These are phyloP conservation scores for Atkinsonella hypoxylon DNA, from an alignment of 2,329 filamentous ascomycete genomes.

Conservation along the genomic window DNA sequence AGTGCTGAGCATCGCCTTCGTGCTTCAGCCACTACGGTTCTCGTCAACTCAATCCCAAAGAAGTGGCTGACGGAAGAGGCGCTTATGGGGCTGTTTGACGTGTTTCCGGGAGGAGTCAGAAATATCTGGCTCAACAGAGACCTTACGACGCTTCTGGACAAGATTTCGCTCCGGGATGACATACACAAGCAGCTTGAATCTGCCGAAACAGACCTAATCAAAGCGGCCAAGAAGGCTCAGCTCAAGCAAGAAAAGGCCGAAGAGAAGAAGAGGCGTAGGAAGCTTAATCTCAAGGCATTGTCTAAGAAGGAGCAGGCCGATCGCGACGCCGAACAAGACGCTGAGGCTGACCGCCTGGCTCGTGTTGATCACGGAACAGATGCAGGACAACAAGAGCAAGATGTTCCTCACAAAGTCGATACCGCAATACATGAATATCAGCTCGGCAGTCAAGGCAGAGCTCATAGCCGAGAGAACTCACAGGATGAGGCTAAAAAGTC, in stretches of 20 bases:
- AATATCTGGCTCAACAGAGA: conserved; percentile 97
- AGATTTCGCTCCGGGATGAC: conserved; percentile 62
- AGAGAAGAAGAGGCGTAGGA: conserved; percentile 51
- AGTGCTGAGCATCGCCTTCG: conserved; percentile 87
- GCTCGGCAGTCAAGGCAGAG: conserved; percentile 6
- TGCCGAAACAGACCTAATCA: conserved; percentile 78
- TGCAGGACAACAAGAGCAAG: conserved; percentile 39
- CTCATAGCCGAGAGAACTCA: background rate
- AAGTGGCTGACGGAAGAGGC: conserved; percentile 85
- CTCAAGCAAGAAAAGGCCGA: conserved; percentile 53
- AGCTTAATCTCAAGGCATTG: conserved; percentile 33
- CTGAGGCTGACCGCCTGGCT: conserved; percentile 37
- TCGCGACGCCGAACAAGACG: conserved; percentile 36
- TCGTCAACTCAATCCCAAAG: conserved; percentile 79
- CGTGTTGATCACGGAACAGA: conserved; percentile 35
- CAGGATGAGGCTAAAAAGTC: conserved; percentile 5
- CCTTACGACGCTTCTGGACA: conserved; percentile 69
- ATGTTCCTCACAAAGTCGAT: conserved; percentile 39
- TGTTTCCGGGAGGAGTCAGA: conserved; percentile 86
- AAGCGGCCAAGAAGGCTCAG: conserved; percentile 65
- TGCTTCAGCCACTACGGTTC: conserved; percentile 88
- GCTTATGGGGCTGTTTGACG: conserved; percentile 76
- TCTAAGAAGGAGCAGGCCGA: conserved; percentile 38
- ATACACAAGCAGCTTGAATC: conserved; percentile 62
- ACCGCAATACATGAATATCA: conserved; percentile 31